These are phyloP conservation scores for Ajuga chamaepitys DNA, from an alignment of 257 asterid genomes.

Conservation along the genomic window DNA sequence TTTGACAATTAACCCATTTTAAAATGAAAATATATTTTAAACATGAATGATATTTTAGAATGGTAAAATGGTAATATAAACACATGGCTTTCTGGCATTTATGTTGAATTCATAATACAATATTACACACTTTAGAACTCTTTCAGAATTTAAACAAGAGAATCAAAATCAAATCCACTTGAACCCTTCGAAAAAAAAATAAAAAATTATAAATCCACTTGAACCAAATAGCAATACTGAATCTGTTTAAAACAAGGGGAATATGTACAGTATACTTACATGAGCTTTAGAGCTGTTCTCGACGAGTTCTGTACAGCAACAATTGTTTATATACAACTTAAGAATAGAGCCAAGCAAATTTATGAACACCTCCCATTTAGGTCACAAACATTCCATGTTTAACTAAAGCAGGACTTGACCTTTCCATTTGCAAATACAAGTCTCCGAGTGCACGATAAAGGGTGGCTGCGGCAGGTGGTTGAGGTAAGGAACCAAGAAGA, in stretches of 20 bases:
- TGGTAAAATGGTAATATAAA: too few relatives aligned
- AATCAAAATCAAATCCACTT: background rate
- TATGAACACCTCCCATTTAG: background rate
- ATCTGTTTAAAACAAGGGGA: background rate
- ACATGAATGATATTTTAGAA: too few relatives aligned
- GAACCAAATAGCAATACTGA: background rate
- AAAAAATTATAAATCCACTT: too few relatives aligned
- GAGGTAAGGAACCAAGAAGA: constrained; percentile 74
- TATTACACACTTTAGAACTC: background rate
- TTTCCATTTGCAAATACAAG: constrained; percentile 46
- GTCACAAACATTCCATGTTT: background rate
- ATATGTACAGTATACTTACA: background rate
- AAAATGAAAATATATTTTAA: too few relatives aligned
- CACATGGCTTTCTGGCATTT: too few relatives aligned
- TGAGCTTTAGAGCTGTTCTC: background rate
- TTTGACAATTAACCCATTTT: too few relatives aligned
- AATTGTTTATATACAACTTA: constrained; percentile 21
- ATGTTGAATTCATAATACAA: too few relatives aligned
- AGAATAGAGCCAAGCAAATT: constrained; percentile 6
- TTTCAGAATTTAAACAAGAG: background rate
- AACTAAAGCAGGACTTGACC: constrained; percentile 12
- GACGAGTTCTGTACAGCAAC: constrained; percentile 16
- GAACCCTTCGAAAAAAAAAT: too few relatives aligned
- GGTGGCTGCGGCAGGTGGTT: constrained; percentile 89
- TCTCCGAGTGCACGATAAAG: constrained; percentile 74